Conservation (phyloP, 148 eudicot genomes). For the Rhododendron henanense region DNA sequence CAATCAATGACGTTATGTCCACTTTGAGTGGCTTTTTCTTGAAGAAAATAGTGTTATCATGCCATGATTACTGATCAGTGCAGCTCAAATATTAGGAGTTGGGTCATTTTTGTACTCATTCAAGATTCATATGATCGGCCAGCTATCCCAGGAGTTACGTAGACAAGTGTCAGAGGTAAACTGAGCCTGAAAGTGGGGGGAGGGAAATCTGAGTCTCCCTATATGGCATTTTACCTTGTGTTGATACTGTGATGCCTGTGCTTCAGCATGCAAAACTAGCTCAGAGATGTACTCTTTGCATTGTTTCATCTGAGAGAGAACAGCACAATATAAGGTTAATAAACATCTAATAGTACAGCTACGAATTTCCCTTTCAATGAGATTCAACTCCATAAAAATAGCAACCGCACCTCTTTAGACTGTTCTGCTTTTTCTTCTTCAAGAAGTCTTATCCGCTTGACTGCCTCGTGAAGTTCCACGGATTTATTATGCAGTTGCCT, state of each 20-base stretch:
- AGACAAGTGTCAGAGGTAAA: neutral
- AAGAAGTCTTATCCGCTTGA: constrained; percentile 34
- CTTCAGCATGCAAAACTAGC: constrained; percentile 58
- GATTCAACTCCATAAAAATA: neutral
- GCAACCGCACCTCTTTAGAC: constrained; percentile 38
- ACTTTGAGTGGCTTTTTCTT: neutral
- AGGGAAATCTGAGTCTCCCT: neutral
- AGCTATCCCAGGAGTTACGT: neutral
- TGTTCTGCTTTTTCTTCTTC: constrained; percentile 41
- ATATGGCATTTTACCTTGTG: constrained; percentile 40
- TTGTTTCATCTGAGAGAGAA: constrained; percentile 36
- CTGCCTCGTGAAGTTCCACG: constrained; percentile 38
- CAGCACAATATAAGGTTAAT: neutral
- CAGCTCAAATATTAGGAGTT: neutral
- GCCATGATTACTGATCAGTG: neutral
- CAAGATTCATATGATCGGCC: neutral
- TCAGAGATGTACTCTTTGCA: constrained; percentile 57
- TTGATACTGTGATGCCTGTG: constrained; percentile 67
- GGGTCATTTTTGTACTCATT: neutral
- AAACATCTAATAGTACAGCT: neutral
- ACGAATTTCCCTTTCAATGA: too few relatives aligned
- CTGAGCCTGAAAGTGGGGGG: neutral
- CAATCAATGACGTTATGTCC: neutral
- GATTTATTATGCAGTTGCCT: constrained; percentile 32
- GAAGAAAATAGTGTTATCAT: neutral